Percentiles rank a stretch among this genome's conserved stretches.
Conservation (phyloP, 2,329 filamentous ascomycete genomes). For the Aspergillus sp. region DNA sequence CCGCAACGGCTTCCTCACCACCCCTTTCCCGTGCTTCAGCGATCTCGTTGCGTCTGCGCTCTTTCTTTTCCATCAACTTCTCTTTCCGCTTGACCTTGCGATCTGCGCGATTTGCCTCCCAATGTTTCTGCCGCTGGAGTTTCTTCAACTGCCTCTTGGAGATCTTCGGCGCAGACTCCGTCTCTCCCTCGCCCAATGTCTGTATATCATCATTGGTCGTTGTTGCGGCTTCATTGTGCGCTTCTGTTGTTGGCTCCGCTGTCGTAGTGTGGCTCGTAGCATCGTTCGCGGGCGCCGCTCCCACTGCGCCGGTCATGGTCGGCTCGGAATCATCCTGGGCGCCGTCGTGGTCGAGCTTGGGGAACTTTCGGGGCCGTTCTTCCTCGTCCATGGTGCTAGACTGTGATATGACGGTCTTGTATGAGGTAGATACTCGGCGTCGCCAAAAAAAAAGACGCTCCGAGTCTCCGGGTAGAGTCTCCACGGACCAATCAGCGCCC, state of each 20-base stretch:
- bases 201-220: constrained; percentile 8
- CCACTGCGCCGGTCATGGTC: constrained; percentile 31
- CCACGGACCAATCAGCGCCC: constrained; percentile 26
- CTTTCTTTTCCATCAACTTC: constrained; percentile 53
- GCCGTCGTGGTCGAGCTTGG: constrained; percentile 49
- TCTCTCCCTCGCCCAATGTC: background rate
- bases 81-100: constrained; percentile 60
- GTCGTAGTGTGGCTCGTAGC: constrained; percentile 1
- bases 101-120: constrained; percentile 68
- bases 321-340: constrained; percentile 23
- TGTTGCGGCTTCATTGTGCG: constrained; percentile 1
- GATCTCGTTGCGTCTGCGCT: constrained; percentile 45
- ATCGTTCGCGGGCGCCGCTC: constrained; percentile 7
- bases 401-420: background rate
- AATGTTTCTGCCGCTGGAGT: constrained; percentile 66
- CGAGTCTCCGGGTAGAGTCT: constrained; percentile 1
- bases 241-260: background rate
- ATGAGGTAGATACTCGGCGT: background rate
- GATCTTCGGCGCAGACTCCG: constrained; percentile 40
- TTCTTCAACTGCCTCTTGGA: constrained; percentile 90
- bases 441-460: background rate
- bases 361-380: constrained; percentile 55
- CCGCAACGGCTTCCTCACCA: constrained; percentile 23
- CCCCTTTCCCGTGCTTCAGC: constrained; percentile 34
- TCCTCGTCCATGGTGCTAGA: constrained; percentile 50